Evolutionary conservation across 2,329 filamentous ascomycete genomes (phyloP), one percentile per base, ranked within the genome.

Genomic region (Scleromitrula shiraiana): DNA sequence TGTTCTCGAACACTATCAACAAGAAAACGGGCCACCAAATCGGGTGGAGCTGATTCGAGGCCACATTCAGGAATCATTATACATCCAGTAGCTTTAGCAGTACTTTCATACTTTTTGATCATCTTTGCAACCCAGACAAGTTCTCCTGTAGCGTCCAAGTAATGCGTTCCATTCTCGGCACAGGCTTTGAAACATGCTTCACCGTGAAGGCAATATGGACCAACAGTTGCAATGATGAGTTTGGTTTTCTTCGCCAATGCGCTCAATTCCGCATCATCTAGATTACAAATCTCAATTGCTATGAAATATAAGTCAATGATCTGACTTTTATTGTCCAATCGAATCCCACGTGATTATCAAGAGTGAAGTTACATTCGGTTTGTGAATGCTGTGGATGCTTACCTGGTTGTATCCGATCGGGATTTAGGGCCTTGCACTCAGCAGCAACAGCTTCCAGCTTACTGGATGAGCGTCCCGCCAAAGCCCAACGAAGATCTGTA

Each of bases 401-500:
- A 86, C 84, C 78, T 61, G 89, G 88, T 45, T 78, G 75, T 29
- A 70, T 62, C 45, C 90, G 82, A 64, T 94, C 82, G 2, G 81
- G 72, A 62, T 85, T 85, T 50, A 85, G 60, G 49, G 68, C 63
- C 58, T 80, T 80, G 63, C 90, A 75, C 46, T 86, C 79, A 44
- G 80, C 70, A 7, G 81, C 78, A 9, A 96, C 67, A 33, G 69
- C 68, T 56, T 84, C 76, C 4, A 97, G 75, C 65, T 95, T 95
- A 41, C 73, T 70, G 41, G 75, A 70, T n/a, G 86, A 90, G 22
- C 90, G 84, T 24, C 90, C 90, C 38, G 88, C 87, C 47, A 96
- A 72, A 12, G 88, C 90, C 90, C 90, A 96, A 70, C 80, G 88
- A 53, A 95, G 66, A 63, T 88, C 78, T 15, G 84, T 87, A 0